A percentile compares a stretch with the other conserved stretches of the same genome.
These are phyloP conservation scores for Solanum rostratum DNA, from an alignment of 257 asterid genomes.

Conservation along the genomic window DNA sequence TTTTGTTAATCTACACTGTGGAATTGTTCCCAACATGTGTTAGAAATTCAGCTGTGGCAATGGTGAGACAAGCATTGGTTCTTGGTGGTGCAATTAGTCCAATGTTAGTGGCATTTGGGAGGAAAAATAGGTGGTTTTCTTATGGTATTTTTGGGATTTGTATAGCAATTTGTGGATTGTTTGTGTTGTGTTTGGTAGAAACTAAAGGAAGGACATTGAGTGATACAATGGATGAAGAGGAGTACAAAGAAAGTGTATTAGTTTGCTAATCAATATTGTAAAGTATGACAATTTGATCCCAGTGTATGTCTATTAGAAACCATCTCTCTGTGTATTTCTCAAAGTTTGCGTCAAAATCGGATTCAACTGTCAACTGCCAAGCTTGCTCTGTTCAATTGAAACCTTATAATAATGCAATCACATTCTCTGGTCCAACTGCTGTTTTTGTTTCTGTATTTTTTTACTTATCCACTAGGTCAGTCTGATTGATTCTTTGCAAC, in stretches of 20 bases:
- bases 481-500: no score
- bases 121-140: neutral
- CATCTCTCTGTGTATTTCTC: neutral
- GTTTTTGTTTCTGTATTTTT: no score
- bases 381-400: no score
- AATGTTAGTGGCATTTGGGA: constrained; percentile 10
- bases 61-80: constrained; percentile 12
- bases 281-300: neutral
- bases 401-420: no score
- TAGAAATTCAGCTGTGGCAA: constrained; percentile 21
- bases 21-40: constrained; percentile 28
- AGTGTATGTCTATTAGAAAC: neutral
- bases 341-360: no score
- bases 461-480: no score
- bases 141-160: constrained; percentile 18
- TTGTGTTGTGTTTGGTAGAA: constrained; percentile 17
- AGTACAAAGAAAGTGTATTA: neutral
- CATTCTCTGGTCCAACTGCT: no score
- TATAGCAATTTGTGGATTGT: neutral
- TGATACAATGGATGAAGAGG: constrained; percentile 19
- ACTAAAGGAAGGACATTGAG: constrained; percentile 10
- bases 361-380: no score
- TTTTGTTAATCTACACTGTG: constrained; percentile 29
- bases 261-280: neutral
- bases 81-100: constrained; percentile 22